A percentile compares a stretch with the other conserved stretches of the same genome.
Evolutionary conservation across 345 rosid genomes (phyloP).

Genomic region (Citrus cavaleriei): DNA sequence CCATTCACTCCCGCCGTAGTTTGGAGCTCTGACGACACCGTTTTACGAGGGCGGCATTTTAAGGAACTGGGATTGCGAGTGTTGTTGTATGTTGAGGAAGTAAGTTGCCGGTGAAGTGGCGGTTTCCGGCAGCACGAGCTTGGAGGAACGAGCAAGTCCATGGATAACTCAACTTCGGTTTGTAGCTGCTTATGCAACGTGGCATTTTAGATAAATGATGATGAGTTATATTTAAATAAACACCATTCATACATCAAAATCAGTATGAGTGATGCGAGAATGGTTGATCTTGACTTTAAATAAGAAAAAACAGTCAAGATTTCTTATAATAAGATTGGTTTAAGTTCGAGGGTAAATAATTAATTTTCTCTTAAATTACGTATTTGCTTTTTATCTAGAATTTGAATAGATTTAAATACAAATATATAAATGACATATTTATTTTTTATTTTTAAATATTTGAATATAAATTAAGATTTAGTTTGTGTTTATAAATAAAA

Average conservation of each 20-base stretch:
- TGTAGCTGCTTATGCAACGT: not conserved
- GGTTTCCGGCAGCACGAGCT: constrained; percentile 21
- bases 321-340: not conserved
- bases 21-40: constrained; percentile 46
- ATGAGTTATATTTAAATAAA: not conserved
- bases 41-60: constrained; percentile 26
- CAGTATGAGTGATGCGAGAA: not conserved
- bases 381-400: too few relatives aligned
- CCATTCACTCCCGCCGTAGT: constrained; percentile 39
- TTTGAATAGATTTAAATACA: too few relatives aligned
- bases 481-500: too few relatives aligned
- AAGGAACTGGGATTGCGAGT: not conserved
- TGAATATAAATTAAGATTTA: too few relatives aligned
- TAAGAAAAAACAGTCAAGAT: not conserved
- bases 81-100: constrained; percentile 9
- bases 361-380: too few relatives aligned
- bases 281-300: not conserved
- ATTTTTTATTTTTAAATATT: too few relatives aligned
- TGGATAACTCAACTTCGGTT: constrained; percentile 8
- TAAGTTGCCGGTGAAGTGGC: constrained; percentile 14
- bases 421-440: too few relatives aligned
- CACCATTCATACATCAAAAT: not conserved
- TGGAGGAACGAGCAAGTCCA: constrained; percentile 50
- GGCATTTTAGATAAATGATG: not conserved
- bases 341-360: too few relatives aligned